phyloP scores from a whole-genome alignment of 345 rosid genomes.

The Populus davidiana region DNA sequence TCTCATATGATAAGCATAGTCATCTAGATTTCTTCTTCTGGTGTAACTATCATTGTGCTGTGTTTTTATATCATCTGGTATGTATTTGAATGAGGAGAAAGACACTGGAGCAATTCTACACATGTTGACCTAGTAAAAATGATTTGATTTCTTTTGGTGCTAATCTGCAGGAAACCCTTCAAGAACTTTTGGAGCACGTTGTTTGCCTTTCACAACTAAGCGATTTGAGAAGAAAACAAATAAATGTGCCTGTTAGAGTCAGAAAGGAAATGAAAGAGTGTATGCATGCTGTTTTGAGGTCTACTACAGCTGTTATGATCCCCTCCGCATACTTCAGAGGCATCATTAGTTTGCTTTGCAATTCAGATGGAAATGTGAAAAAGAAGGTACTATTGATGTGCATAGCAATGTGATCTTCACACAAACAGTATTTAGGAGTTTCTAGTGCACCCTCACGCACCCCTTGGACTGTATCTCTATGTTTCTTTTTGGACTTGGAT shows the following conservation, averaged over 20 bases:
- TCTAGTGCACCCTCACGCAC: too few species aligned
- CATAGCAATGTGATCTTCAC: not conserved
- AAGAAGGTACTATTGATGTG: slow-evolving; percentile 57
- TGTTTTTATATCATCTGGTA: not conserved
- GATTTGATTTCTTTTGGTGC: not conserved
- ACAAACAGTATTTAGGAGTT: not conserved
- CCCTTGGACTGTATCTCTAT: too few species aligned
- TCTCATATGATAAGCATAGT: not conserved
- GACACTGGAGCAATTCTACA: not conserved
- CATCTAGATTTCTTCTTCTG: not conserved
- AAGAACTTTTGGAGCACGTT: slow-evolving; percentile 70
- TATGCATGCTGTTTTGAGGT: slow-evolving; percentile 55
- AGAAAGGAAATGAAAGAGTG: slow-evolving; percentile 55
- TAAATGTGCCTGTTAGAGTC: slow-evolving; percentile 30
- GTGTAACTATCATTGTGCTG: not conserved
- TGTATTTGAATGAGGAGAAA: not conserved
- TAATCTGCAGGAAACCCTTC: slow-evolving; percentile 54
- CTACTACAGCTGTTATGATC: slow-evolving; percentile 48
- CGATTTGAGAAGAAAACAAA: slow-evolving; percentile 49
- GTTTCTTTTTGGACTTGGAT: not conserved
- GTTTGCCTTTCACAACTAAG: slow-evolving; percentile 48
- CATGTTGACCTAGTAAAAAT: not conserved
- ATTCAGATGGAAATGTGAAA: slow-evolving; percentile 50
- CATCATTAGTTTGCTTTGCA: slow-evolving; percentile 61
- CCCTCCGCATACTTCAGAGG: slow-evolving; percentile 70